These are phyloP conservation scores for Antarctomyces pellizariae DNA, from an alignment of 495 filamentous ascomycete genomes.

Conservation along the genomic window DNA sequence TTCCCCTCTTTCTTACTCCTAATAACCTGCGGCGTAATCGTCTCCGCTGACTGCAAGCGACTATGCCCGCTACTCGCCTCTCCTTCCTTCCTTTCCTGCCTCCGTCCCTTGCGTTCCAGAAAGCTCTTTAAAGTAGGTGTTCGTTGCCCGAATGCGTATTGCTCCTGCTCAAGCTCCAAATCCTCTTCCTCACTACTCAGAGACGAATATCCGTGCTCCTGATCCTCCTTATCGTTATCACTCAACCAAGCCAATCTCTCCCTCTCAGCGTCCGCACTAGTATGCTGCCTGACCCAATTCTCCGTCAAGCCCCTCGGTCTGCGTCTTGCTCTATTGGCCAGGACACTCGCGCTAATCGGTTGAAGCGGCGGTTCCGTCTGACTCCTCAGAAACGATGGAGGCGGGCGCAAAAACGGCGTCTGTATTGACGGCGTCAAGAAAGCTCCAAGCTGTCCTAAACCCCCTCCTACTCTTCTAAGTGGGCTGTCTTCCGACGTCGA, in stretches of 20 bases:
- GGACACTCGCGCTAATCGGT: slow-evolving; percentile 25
- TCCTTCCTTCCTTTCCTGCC: not conserved
- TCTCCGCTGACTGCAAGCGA: not conserved
- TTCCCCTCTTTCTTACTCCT: too few species aligned
- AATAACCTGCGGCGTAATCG: too few species aligned
- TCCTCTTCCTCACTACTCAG: not conserved
- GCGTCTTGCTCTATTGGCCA: slow-evolving; percentile 28
- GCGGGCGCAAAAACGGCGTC: slow-evolving; percentile 28
- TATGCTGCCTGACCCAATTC: slow-evolving; percentile 58
- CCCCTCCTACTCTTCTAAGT: too few species aligned
- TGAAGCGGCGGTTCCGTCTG: slow-evolving; percentile 16
- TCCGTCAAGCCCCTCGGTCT: slow-evolving; percentile 40
- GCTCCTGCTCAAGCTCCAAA: too few species aligned
- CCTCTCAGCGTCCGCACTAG: slow-evolving; percentile 31
- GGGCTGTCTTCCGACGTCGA: too few species aligned
- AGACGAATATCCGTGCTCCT: not conserved
- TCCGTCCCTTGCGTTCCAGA: slow-evolving; percentile 4
- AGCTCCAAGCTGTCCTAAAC: too few species aligned
- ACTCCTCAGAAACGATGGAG: slow-evolving; percentile 15
- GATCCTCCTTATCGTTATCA: slow-evolving; percentile 45
- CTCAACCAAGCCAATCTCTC: slow-evolving; percentile 52
- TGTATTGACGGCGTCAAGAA: slow-evolving; percentile 17
- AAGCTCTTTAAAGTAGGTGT: slow-evolving; percentile 12
- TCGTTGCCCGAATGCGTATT: slow-evolving; percentile 7
- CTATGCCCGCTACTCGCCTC: not conserved